A percentile compares a stretch with the other conserved stretches of the same genome.
phyloP scores from a whole-genome alignment of 1,284 basidiomycete species.

The Puccinia sorghi region DNA sequence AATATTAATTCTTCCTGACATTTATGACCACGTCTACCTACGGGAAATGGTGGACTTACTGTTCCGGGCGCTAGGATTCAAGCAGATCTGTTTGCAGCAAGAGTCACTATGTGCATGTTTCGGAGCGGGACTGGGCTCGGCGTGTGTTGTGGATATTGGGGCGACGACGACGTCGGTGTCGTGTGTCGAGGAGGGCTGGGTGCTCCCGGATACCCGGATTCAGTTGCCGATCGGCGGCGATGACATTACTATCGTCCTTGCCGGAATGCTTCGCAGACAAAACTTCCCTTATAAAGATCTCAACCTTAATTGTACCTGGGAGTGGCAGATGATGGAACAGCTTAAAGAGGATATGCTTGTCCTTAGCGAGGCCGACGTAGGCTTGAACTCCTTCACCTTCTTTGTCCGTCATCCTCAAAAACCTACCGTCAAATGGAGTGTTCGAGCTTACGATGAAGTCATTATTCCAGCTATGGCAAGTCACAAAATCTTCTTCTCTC shows the following conservation, averaged over 20 bases:
- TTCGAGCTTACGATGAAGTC: slow-evolving; percentile 92
- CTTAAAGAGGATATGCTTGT: slow-evolving; percentile 80
- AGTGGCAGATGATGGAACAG: slow-evolving; percentile 85
- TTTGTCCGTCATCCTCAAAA: slow-evolving; percentile 74
- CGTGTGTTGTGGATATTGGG: slow-evolving; percentile 94
- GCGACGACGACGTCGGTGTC: slow-evolving; percentile 80
- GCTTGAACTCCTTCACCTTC: slow-evolving; percentile 84
- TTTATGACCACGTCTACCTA: slow-evolving; percentile 81
- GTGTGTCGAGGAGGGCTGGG: slow-evolving; percentile 91
- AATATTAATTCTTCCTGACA: slow-evolving; percentile 87
- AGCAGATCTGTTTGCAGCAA: slow-evolving; percentile 86
- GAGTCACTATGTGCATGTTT: slow-evolving; percentile 92
- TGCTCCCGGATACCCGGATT: slow-evolving; percentile 84
- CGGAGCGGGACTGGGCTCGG: slow-evolving; percentile 88
- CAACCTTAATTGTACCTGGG: slow-evolving; percentile 72
- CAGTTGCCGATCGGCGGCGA: slow-evolving; percentile 84
- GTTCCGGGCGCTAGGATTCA: slow-evolving; percentile 81
- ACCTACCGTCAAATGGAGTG: slow-evolving; percentile 79
- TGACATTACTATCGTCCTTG: slow-evolving; percentile 86
- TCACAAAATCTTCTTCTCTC: not conserved
- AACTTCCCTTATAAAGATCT: slow-evolving; percentile 85
- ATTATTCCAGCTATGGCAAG: slow-evolving; percentile 88
- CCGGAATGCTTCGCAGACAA: slow-evolving; percentile 75
- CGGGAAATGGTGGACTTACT: slow-evolving; percentile 76
- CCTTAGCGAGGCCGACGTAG: slow-evolving; percentile 80